These are phyloP conservation scores for Populus simonii DNA, from an alignment of 345 rosid genomes.

Conservation along the genomic window DNA sequence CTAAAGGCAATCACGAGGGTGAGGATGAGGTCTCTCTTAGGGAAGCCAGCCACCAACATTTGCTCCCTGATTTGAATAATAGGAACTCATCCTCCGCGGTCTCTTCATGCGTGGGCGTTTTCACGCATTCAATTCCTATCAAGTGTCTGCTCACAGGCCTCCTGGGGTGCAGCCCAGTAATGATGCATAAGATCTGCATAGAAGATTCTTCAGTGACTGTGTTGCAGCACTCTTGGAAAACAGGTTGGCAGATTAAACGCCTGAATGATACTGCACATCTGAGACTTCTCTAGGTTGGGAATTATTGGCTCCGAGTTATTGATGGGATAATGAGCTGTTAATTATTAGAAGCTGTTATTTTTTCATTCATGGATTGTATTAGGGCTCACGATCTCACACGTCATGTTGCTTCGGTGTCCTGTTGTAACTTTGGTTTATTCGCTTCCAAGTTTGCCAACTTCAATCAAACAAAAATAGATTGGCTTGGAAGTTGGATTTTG, in stretches of 20 bases:
- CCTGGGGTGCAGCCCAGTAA: conserved; percentile 72
- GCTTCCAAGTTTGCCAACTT: conserved; percentile 25
- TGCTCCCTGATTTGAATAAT: conserved; percentile 40
- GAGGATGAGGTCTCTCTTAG: conserved; percentile 65
- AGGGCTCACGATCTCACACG: conserved; percentile 4
- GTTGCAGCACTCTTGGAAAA: conserved; percentile 74
- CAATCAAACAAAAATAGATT: conserved; percentile 17
- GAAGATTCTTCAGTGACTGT: conserved; percentile 91
- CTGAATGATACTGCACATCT: conserved; percentile 84
- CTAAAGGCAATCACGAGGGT: conserved; percentile 59
- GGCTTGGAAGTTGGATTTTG: conserved; percentile 32
- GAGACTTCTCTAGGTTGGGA: conserved; percentile 62
- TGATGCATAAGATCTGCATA: conserved; percentile 70
- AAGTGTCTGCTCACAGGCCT: conserved; percentile 83
- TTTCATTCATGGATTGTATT: conserved; percentile 11
- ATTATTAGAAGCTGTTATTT: conserved; percentile 11
- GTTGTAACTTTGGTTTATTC: conserved; percentile 35
- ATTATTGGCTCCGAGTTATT: neutral
- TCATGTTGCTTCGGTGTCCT: conserved; percentile 12
- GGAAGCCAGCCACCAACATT: conserved; percentile 44
- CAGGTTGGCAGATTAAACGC: conserved; percentile 92
- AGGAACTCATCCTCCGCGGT: conserved; percentile 46
- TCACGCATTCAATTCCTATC: conserved; percentile 77
- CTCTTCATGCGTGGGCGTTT: conserved; percentile 60
- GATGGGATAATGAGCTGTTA: conserved; percentile 11